phyloP scores from a whole-genome alignment of 345 rosid species.

The Melastoma malabathricum region DNA sequence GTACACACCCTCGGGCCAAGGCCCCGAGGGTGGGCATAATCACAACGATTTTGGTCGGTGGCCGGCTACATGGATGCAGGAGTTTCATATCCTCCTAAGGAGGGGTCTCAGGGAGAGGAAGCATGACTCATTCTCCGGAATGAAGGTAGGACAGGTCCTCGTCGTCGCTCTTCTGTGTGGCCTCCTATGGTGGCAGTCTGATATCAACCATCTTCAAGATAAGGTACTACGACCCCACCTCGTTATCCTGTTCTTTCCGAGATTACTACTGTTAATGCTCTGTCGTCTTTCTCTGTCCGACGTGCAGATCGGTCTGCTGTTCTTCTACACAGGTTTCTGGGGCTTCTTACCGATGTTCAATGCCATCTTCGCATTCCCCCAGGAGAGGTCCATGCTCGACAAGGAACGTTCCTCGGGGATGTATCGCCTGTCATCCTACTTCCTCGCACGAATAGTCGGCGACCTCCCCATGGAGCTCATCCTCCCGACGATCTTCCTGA shows the following conservation, averaged over 20 bases:
- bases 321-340: constrained; percentile 59
- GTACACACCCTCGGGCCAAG: constrained; percentile 23
- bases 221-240: constrained; percentile 26
- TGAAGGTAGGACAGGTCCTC: constrained; percentile 27
- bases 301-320: constrained; percentile 58
- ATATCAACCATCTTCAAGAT: constrained; percentile 36
- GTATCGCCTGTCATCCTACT: constrained; percentile 73
- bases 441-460: constrained; percentile 41
- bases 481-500: constrained; percentile 41
- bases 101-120: constrained; percentile 44
- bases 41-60: constrained; percentile 14
- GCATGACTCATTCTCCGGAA: constrained; percentile 24
- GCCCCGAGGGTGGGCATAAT: constrained; percentile 1
- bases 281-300: background rate
- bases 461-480: constrained; percentile 76
- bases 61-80: constrained; percentile 53
- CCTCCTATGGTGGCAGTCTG: constrained; percentile 40
- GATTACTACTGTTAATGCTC: background rate
- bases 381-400: constrained; percentile 64
- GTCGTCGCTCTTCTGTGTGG: constrained; percentile 21
- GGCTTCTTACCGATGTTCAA: constrained; percentile 57
- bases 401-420: constrained; percentile 79
- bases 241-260: background rate
- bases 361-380: constrained; percentile 74
- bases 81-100: constrained; percentile 22